Evolutionary conservation across 345 rosid species (phyloP).

Genomic region (Arabis hirsuta): DNA sequence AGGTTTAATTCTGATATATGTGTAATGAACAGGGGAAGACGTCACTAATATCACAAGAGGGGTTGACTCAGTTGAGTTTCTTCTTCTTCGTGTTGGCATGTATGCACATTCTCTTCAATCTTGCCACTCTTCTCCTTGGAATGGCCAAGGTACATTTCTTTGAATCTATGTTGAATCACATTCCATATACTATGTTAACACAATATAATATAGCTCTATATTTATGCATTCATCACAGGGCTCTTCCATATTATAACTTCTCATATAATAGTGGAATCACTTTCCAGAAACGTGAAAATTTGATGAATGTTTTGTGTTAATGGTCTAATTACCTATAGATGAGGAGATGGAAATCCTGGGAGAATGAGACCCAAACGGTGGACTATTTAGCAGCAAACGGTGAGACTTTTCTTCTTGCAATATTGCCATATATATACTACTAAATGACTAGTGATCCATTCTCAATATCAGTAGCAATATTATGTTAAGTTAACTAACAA

Average conservation of each 20-base stretch:
- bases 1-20: neutral
- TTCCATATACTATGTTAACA: too few relatives aligned
- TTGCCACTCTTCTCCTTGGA: conserved; percentile 66
- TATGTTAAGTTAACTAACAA: neutral
- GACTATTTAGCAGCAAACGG: conserved; percentile 68
- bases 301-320: neutral
- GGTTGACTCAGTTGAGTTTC: conserved; percentile 67
- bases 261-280: too few relatives aligned
- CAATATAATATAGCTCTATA: too few relatives aligned
- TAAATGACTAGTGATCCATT: neutral
- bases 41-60: conserved; percentile 60
- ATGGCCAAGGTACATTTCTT: conserved; percentile 61
- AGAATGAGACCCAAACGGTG: conserved; percentile 62
- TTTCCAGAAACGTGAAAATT: too few relatives aligned
- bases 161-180: too few relatives aligned
- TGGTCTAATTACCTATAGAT: conserved; percentile 46
- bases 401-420: conserved; percentile 23
- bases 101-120: conserved; percentile 68
- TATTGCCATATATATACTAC: neutral
- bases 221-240: too few relatives aligned
- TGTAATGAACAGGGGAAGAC: conserved; percentile 53
- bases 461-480: neutral
- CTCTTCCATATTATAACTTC: too few relatives aligned
- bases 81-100: conserved; percentile 73
- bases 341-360: conserved; percentile 79